A percentile compares a stretch with the other conserved stretches of the same genome.
Evolutionary conservation across 495 filamentous ascomycete species (phyloP).

Genomic region (Chaetomium fimeti): DNA sequence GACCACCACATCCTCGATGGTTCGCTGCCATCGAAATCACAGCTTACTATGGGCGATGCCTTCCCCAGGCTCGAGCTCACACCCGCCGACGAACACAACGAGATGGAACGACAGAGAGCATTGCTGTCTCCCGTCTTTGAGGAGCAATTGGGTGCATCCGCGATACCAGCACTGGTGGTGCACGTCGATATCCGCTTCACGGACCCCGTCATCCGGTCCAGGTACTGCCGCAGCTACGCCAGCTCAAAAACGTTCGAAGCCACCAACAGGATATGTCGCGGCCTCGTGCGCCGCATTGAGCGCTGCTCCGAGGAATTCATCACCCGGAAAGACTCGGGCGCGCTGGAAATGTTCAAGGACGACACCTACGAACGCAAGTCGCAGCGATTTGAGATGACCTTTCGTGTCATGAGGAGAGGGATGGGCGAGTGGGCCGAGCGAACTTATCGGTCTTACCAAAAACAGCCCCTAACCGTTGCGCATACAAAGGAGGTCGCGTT

Average conservation of each 20-base stretch:
- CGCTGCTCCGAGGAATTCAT: constrained; percentile 50
- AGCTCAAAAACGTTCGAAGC: constrained; percentile 42
- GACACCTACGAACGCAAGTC: constrained; percentile 41
- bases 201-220: constrained; percentile 42
- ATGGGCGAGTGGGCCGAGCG: constrained; percentile 46
- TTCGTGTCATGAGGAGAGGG: constrained; percentile 41
- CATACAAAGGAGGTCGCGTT: constrained; percentile 44
- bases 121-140: constrained; percentile 32
- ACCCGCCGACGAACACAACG: constrained; percentile 20
- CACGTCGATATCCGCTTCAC: constrained; percentile 48
- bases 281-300: constrained; percentile 47
- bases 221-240: constrained; percentile 43
- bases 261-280: constrained; percentile 42
- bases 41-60: constrained; percentile 29
- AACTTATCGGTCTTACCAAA: constrained; percentile 47
- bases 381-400: constrained; percentile 45
- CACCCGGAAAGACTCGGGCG: constrained; percentile 48
- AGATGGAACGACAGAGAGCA: constrained; percentile 31
- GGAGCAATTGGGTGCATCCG: constrained; percentile 18
- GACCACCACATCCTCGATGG: constrained; percentile 22
- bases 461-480: constrained; percentile 42
- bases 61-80: constrained; percentile 26
- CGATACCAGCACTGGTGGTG: constrained; percentile 32
- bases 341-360: constrained; percentile 40
- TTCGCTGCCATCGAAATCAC: constrained; percentile 19